Evolutionary conservation across 139 green algal genomes (phyloP), one percentile per base, ranked within the genome.

Genomic region (Tetradesmus obliquus): DNA sequence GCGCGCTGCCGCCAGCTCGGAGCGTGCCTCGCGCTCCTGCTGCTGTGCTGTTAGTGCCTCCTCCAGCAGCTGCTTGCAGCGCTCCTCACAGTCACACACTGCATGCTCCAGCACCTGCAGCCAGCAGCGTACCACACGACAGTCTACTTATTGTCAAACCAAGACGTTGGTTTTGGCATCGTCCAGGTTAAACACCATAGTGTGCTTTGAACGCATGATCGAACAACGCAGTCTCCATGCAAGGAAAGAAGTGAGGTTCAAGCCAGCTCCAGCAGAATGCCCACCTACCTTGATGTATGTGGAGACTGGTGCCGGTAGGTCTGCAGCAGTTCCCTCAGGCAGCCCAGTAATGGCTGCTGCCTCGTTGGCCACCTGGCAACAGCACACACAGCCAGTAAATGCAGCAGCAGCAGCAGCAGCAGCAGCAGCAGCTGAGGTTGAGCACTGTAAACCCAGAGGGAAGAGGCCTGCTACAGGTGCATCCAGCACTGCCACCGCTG

Each of bases 41-140:
- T 83, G 79, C 57, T 87, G 79, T 24, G 80, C 80, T 20, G 45
- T 2, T 17, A 88, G 51, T 24, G 81, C 53, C 22, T 92, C 80
- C 10, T 8, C 24, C 17, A 57, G 45, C 53, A 88, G 81, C 80
- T 88, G 80, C 88, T 92, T 71, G 60, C 81, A 83, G 62, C 80
- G 80, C 58, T 55, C 3, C 80, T 92, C 80, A 15, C 79, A 66
- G 60, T 92, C 88, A 24, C 17, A 53, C 22, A 92, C 88, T 22
- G 79, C 80, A 82, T 66, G 60, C 80, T 92, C 88, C 32, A 92
- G 19, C 17, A 92, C 76, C 88, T 91, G 55, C 54, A 85, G 6
- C 1, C 55, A 55, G 57, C 13, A 19, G 24, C 17, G 12, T 3
- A 72, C 12, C 82, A 87, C 53, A 22, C 45, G 45, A 51, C 9